Conservation (phyloP, 768 basidiomycete genomes). For the Tubosaeta brunneosetosa region DNA sequence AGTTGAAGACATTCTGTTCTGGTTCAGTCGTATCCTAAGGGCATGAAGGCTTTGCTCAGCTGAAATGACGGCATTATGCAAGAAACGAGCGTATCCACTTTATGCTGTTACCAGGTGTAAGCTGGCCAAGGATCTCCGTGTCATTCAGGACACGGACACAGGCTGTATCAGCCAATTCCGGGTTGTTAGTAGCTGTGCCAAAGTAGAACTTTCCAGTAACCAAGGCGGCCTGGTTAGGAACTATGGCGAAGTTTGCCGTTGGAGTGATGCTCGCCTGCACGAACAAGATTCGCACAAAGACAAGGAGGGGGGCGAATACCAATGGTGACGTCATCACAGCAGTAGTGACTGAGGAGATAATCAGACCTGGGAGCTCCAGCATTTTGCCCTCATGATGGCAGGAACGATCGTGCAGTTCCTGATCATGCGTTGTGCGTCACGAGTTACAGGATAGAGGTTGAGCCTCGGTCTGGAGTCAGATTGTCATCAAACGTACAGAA, state of each 20-base stretch:
- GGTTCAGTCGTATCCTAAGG: slow-evolving; percentile 20
- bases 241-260: not conserved
- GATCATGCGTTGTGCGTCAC: not conserved
- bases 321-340: not conserved
- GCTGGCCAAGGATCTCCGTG: slow-evolving; percentile 14
- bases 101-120: slow-evolving; percentile 19
- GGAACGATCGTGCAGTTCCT: not conserved
- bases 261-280: not conserved
- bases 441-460: not conserved
- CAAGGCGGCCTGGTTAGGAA: slow-evolving; percentile 35
- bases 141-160: slow-evolving; percentile 9
- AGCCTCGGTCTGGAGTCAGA: not conserved
- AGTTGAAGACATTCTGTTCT: slow-evolving; percentile 22
- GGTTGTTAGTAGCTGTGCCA: slow-evolving; percentile 45
- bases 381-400: not conserved
- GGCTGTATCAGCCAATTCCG: slow-evolving; percentile 36
- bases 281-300: not conserved
- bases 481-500: too few relatives aligned
- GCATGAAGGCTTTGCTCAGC: not conserved
- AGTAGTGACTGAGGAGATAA: not conserved
- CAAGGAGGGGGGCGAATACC: not conserved
- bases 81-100: slow-evolving; percentile 16
- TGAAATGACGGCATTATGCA: not conserved
- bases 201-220: slow-evolving; percentile 43
- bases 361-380: not conserved